A percentile compares a stretch with the other conserved stretches of the same genome.
Evolutionary conservation across 768 basidiomycete species (phyloP).

Genomic region (Boletus tylopilopsis): DNA sequence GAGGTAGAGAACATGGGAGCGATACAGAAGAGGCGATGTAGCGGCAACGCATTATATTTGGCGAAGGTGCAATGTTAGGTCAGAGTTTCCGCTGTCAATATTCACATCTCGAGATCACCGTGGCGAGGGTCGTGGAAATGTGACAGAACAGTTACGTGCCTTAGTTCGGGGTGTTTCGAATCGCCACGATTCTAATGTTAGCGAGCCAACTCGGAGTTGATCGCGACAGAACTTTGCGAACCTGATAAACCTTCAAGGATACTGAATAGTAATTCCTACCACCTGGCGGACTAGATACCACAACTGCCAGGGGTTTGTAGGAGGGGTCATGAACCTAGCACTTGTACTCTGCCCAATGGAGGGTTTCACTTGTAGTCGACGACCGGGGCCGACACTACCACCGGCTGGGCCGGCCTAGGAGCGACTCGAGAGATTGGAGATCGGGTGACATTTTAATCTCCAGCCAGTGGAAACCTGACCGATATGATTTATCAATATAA

Average conservation of each 20-base stretch:
- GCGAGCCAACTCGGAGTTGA: not conserved
- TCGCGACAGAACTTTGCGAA: not conserved
- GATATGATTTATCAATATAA: too few species aligned
- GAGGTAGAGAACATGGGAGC: slow-evolving; percentile 25
- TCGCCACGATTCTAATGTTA: not conserved
- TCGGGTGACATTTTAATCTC: too few species aligned
- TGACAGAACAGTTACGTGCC: not conserved
- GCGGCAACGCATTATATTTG: slow-evolving; percentile 3
- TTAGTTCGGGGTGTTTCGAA: not conserved
- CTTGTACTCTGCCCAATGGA: too few species aligned
- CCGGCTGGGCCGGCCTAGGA: too few species aligned
- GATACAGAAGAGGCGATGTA: not conserved
- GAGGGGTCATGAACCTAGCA: too few species aligned
- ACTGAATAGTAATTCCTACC: not conserved
- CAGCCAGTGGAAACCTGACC: too few species aligned
- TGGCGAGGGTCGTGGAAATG: slow-evolving; percentile 3
- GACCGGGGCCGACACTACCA: too few species aligned
- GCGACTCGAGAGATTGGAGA: too few species aligned
- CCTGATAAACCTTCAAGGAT: not conserved
- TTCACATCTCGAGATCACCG: not conserved
- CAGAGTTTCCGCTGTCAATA: not conserved
- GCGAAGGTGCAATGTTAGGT: not conserved
- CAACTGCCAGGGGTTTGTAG: too few species aligned
- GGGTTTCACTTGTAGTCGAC: too few species aligned
- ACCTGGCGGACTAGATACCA: too few species aligned